These are phyloP conservation scores for Bipolaris oryzae DNA, from an alignment of 2,329 filamentous ascomycete genomes.

Conservation along the genomic window DNA sequence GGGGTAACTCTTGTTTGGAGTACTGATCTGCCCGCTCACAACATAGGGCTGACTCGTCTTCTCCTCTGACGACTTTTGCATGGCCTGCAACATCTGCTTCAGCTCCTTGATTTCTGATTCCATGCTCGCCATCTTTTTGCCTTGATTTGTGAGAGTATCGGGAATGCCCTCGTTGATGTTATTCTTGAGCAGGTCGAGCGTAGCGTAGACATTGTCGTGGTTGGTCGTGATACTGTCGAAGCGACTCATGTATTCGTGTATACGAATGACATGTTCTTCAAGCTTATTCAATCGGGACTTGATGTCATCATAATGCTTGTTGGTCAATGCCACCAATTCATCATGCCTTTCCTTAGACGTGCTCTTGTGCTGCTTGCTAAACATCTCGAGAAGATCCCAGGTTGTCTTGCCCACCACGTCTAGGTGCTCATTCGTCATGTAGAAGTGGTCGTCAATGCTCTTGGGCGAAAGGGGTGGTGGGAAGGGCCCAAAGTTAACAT, in stretches of 20 bases:
- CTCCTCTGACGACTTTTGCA: slow-evolving; percentile 31
- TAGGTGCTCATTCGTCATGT: slow-evolving; percentile 46
- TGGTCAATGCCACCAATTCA: slow-evolving; percentile 23
- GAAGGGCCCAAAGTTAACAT: slow-evolving; percentile 2
- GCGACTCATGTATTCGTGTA: slow-evolving; percentile 9
- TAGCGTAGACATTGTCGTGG: slow-evolving; percentile 24
- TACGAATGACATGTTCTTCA: slow-evolving; percentile 29
- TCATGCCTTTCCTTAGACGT: slow-evolving; percentile 26
- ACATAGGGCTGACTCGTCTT: slow-evolving; percentile 8
- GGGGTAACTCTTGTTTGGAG: slow-evolving; percentile 25
- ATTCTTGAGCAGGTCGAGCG: slow-evolving; percentile 35
- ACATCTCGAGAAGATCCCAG: slow-evolving; percentile 30
- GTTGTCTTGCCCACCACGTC: slow-evolving; percentile 39
- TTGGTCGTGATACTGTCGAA: slow-evolving; percentile 16
- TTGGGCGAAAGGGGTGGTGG: slow-evolving; percentile 16
- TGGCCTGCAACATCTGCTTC: slow-evolving; percentile 29
- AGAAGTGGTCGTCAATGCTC: slow-evolving; percentile 41
- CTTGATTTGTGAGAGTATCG: slow-evolving; percentile 30
- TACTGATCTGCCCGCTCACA: slow-evolving; percentile 4
- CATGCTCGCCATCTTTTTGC: slow-evolving; percentile 31
- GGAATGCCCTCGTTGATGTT: slow-evolving; percentile 37
- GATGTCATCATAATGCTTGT: slow-evolving; percentile 33
- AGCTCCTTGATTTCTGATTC: slow-evolving; percentile 35
- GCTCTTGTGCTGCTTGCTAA: slow-evolving; percentile 20
- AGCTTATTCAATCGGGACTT: slow-evolving; percentile 33